Conservation (phyloP, 73 alveolate species). For the Paraurostyla sp. region DNA sequence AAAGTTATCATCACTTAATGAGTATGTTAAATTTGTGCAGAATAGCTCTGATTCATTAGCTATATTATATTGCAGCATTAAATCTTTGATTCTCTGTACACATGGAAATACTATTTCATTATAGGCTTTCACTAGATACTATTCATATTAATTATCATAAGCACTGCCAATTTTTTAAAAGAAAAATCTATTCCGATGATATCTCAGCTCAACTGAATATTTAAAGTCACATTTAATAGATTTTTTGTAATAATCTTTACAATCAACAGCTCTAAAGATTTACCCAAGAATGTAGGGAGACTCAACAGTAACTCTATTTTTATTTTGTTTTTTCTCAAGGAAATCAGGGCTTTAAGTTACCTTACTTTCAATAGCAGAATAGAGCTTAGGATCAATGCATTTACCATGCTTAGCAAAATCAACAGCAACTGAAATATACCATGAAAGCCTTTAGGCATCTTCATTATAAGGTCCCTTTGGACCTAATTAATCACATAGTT, state of each 20-base stretch:
- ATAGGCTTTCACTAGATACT: background rate
- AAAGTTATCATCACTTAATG: slow-evolving; percentile 1
- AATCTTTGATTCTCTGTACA: background rate
- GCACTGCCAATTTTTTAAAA: too few relatives aligned
- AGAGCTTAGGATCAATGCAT: background rate
- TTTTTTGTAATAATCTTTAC: background rate
- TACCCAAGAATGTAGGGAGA: background rate
- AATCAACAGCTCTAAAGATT: slow-evolving; percentile 20
- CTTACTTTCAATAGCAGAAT: background rate
- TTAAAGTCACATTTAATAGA: background rate
- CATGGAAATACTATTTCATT: background rate
- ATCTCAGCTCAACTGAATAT: slow-evolving; percentile 9
- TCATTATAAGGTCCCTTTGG: background rate
- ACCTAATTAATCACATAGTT: slow-evolving; percentile 4
- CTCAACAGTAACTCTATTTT: background rate
- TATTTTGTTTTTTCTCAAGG: background rate
- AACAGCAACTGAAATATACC: slow-evolving; percentile 33
- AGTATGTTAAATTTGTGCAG: slow-evolving; percentile 28
- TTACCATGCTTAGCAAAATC: slow-evolving; percentile 62
- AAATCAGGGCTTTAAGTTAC: slow-evolving; percentile 1
- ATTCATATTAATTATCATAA: too few relatives aligned
- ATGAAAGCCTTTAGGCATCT: background rate
- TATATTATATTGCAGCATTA: slow-evolving; percentile 29
- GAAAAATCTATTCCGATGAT: too few relatives aligned
- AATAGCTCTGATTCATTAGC: slow-evolving; percentile 41